These are phyloP conservation scores for Hymenoscyphus fructigenus DNA, from an alignment of 2,329 filamentous ascomycete genomes.

Conservation along the genomic window DNA sequence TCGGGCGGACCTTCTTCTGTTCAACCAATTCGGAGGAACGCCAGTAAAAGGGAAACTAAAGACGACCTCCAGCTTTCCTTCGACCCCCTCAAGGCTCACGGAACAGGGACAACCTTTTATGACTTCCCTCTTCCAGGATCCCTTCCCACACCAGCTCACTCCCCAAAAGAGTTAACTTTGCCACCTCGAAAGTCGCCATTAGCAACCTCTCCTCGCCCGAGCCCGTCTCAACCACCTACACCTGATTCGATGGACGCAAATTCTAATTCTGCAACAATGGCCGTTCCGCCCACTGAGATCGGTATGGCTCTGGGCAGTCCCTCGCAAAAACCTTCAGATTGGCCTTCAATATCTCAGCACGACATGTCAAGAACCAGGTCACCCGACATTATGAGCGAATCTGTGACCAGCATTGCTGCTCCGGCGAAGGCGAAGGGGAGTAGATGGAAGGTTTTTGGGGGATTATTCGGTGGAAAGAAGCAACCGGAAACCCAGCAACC, in stretches of 20 bases:
- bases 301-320: conserved; percentile 76
- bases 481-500: conserved; percentile 35
- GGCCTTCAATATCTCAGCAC: conserved; percentile 22
- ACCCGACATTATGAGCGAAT: conserved; percentile 26
- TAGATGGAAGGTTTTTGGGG: conserved; percentile 60
- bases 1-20: conserved; percentile 30
- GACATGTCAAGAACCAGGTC: conserved; percentile 22
- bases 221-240: conserved; percentile 16
- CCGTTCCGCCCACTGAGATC: conserved; percentile 44
- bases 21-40: conserved; percentile 20
- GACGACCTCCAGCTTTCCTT: conserved; percentile 33
- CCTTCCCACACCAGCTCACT: conserved; percentile 25
- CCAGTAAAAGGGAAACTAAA: conserved; percentile 32
- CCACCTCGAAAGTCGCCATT: conserved; percentile 21
- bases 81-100: conserved; percentile 31
- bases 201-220: not conserved
- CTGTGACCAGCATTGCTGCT: conserved; percentile 13
- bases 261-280: conserved; percentile 16
- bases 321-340: conserved; percentile 38
- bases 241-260: conserved; percentile 23
- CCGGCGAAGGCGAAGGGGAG: conserved; percentile 45
- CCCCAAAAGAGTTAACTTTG: conserved; percentile 21
- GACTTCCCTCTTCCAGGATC: conserved; percentile 32
- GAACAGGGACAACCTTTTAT: conserved; percentile 31
- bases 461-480: conserved; percentile 46